phyloP scores from a whole-genome alignment of 2,329 filamentous ascomycete genomes.

The Neurospora sp. region DNA sequence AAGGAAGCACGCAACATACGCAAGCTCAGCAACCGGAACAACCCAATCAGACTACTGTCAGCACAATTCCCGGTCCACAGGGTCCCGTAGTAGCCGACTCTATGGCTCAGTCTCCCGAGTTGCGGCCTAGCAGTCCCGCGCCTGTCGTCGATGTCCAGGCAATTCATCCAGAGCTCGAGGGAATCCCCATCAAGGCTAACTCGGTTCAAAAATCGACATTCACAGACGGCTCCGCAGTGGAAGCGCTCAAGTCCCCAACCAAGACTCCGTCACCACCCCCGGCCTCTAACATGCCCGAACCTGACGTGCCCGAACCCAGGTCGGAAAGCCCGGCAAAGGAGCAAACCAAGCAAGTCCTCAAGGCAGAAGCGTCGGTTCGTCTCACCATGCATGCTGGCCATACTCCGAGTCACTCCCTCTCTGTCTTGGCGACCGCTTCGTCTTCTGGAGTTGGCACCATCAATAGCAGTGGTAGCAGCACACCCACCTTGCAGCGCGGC shows the following conservation, averaged over 20 bases:
- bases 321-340: conserved; percentile 23
- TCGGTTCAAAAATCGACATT: conserved; percentile 45
- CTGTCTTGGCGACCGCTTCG: conserved; percentile 35
- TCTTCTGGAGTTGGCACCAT: conserved; percentile 31
- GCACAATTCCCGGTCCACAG: background rate
- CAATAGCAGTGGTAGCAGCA: conserved; percentile 29
- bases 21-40: background rate
- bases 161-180: conserved; percentile 50
- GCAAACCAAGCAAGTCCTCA: conserved; percentile 35
- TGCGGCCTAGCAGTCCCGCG: conserved; percentile 20
- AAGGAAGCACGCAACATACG: conserved; percentile 5
- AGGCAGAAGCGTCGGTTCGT: conserved; percentile 38
- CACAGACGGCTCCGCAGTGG: conserved; percentile 25
- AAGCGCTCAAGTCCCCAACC: conserved; percentile 20
- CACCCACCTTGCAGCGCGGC: conserved; percentile 22
- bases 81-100: background rate
- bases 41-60: background rate
- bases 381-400: conserved; percentile 55
- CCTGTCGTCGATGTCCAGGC: conserved; percentile 48
- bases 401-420: conserved; percentile 51
- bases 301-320: conserved; percentile 1
- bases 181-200: conserved; percentile 45
- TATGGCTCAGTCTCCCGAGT: background rate
- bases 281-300: conserved; percentile 17
- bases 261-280: conserved; percentile 21